Conservation (phyloP, 257 asterid species). For the Jaltomata sinuosa region DNA sequence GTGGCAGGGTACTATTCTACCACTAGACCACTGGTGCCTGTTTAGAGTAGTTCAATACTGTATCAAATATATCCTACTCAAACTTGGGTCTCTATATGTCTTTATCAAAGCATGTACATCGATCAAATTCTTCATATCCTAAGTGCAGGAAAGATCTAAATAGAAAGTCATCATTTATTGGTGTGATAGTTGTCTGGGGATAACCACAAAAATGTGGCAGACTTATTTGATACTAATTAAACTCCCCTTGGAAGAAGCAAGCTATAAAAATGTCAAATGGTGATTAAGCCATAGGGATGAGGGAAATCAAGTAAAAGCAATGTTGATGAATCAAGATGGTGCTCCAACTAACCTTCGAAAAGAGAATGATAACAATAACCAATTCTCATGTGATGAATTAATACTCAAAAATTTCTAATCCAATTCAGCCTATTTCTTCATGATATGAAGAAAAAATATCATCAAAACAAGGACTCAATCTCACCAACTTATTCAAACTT, state of each 20-base stretch:
- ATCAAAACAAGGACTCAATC: neutral
- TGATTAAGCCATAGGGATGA: neutral
- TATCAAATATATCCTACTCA: neutral
- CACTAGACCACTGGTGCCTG: constrained; percentile 85
- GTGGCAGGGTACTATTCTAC: constrained; percentile 93
- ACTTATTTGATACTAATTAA: neutral
- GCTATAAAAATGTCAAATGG: neutral
- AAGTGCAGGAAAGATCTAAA: neutral
- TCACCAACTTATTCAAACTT: neutral
- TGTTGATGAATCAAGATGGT: neutral
- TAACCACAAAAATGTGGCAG: neutral
- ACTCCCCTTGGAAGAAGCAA: neutral
- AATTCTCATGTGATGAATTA: neutral
- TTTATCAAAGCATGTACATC: too few relatives aligned
- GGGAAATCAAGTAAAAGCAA: neutral
- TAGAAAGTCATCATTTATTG: neutral
- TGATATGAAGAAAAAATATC: neutral
- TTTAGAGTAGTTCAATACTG: accelerated
- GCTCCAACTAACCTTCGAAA: neutral
- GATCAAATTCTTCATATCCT: neutral
- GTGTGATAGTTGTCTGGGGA: neutral
- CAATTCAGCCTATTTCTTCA: neutral
- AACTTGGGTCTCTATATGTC: neutral
- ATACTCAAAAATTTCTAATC: neutral
- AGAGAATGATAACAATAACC: neutral